Conservation (phyloP, 768 basidiomycete genomes). For the Amanita exitialis region DNA sequence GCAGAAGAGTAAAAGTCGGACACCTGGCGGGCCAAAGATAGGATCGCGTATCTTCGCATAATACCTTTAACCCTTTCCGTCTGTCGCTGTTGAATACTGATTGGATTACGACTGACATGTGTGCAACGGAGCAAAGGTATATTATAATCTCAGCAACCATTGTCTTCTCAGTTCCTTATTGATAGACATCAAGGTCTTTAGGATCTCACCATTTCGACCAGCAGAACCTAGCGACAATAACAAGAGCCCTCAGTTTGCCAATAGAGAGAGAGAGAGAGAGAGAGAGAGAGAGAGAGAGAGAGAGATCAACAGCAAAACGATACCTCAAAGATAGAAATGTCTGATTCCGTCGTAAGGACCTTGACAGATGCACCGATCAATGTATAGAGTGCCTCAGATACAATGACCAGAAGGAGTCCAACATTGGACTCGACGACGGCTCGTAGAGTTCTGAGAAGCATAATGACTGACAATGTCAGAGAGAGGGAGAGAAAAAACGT, state of each 20-base stretch:
- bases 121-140: neutral
- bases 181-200: neutral
- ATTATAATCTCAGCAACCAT: neutral
- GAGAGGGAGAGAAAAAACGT: neutral
- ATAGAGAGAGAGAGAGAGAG: too few species aligned
- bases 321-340: neutral
- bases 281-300: too few species aligned
- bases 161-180: neutral
- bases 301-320: neutral
- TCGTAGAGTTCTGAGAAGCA: neutral
- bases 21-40: constrained; percentile 36
- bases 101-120: neutral
- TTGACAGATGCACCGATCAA: neutral
- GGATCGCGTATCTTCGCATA: constrained; percentile 40
- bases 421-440: neutral
- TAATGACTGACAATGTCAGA: too few species aligned
- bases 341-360: neutral
- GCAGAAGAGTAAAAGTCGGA: constrained; percentile 20
- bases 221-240: neutral
- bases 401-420: neutral
- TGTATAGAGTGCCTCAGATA: neutral
- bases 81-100: neutral
- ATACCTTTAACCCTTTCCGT: constrained; percentile 17
- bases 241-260: neutral
- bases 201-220: neutral